Evolutionary conservation across 2,329 filamentous ascomycete genomes (phyloP).

Genomic region (Neonectria ditissima): DNA sequence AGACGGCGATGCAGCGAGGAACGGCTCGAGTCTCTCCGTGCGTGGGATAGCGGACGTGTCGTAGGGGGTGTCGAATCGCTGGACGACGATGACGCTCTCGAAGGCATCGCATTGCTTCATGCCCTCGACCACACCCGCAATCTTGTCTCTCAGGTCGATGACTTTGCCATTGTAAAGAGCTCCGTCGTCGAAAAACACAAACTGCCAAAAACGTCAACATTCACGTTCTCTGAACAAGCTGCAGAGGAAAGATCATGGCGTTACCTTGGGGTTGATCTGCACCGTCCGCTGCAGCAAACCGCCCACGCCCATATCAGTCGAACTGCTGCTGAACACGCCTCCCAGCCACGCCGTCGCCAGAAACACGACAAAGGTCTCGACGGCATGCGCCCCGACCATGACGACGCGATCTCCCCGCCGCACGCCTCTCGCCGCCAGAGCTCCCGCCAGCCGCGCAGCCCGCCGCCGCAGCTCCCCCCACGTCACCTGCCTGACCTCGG

Average conservation of each 20-base stretch:
- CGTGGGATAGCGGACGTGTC: slow-evolving; percentile 67
- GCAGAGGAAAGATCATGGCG: slow-evolving; percentile 16
- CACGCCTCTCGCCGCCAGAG: slow-evolving; percentile 75
- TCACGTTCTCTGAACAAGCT: not conserved
- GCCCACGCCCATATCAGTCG: slow-evolving; percentile 85
- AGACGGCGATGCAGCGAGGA: slow-evolving; percentile 52
- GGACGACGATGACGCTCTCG: slow-evolving; percentile 72
- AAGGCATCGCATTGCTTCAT: slow-evolving; percentile 73
- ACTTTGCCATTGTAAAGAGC: slow-evolving; percentile 84
- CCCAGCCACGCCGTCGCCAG: slow-evolving; percentile 78
- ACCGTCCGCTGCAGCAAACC: slow-evolving; percentile 80
- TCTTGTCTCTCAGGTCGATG: slow-evolving; percentile 79
- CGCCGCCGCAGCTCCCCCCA: slow-evolving; percentile 74
- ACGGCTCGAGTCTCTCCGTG: slow-evolving; percentile 59
- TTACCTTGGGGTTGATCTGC: slow-evolving; percentile 78
- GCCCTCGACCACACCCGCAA: slow-evolving; percentile 75
- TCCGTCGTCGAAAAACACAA: slow-evolving; percentile 86
- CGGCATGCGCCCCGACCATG: slow-evolving; percentile 78
- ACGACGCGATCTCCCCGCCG: slow-evolving; percentile 79
- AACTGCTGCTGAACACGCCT: slow-evolving; percentile 79
- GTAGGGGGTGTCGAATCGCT: slow-evolving; percentile 71
- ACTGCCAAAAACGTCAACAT: slow-evolving; percentile 51
- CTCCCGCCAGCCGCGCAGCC: slow-evolving; percentile 71
- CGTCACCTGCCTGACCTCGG: slow-evolving; percentile 66
- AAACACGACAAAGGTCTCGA: slow-evolving; percentile 79